phyloP scores from a whole-genome alignment of 2,329 filamentous ascomycete species.

The Fusarium sp. region DNA sequence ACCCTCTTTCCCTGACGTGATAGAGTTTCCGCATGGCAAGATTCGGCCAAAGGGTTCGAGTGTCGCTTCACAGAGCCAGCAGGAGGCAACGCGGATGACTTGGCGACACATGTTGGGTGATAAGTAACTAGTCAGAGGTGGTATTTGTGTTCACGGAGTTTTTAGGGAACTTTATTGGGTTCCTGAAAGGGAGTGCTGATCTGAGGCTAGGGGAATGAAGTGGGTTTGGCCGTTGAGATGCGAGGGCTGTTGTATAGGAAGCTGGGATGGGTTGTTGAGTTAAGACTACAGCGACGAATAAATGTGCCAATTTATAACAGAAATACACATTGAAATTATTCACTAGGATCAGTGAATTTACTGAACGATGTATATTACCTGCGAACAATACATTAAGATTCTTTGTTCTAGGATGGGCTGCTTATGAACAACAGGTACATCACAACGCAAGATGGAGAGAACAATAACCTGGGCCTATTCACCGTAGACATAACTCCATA shows the following conservation, averaged over 20 bases:
- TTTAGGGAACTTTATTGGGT: background rate
- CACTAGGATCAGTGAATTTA: background rate
- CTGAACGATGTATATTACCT: background rate
- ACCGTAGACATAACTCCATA: background rate
- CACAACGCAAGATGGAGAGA: background rate
- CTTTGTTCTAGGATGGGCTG: background rate
- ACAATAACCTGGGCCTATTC: background rate
- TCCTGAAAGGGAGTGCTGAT: background rate
- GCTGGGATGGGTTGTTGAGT: background rate
- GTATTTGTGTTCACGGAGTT: background rate
- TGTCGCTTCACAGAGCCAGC: constrained; percentile 10
- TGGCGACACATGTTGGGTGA: constrained; percentile 16
- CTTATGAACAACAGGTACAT: background rate
- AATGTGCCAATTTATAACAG: background rate
- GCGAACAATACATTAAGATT: background rate
- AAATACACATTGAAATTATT: background rate
- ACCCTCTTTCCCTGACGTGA: background rate
- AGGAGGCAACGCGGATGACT: background rate
- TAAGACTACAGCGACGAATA: too few species aligned
- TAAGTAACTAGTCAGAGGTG: background rate
- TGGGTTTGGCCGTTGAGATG: background rate
- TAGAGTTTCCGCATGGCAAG: background rate
- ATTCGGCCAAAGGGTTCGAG: constrained; percentile 21
- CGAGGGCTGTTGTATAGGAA: background rate
- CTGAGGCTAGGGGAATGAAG: background rate